Evolutionary conservation across 768 basidiomycete species (phyloP).

Genomic region (Lactarius akahatsu): DNA sequence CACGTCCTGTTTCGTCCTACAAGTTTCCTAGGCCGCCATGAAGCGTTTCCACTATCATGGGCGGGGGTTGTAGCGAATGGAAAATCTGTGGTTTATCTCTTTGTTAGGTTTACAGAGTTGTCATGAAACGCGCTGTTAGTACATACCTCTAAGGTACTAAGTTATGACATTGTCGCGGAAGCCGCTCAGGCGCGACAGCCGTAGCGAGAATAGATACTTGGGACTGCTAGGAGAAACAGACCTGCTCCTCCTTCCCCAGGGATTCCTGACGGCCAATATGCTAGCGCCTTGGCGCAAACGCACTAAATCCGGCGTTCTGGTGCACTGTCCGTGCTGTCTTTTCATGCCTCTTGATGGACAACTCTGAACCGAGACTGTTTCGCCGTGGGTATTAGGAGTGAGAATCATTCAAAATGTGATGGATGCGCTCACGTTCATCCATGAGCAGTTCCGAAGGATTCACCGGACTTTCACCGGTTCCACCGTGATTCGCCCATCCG

Average conservation of each 20-base stretch:
- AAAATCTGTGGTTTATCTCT: background rate
- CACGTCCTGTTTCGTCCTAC: too few relatives aligned
- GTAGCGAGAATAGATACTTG: background rate
- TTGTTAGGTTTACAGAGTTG: background rate
- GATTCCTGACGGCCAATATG: background rate
- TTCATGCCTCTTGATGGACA: background rate
- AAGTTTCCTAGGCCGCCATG: background rate
- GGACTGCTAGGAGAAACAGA: background rate
- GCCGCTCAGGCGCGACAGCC: background rate
- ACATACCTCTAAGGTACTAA: background rate
- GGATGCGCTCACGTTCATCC: too few relatives aligned
- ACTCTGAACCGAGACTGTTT: background rate
- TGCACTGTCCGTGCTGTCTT: background rate
- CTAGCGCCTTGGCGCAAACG: background rate
- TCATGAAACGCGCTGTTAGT: background rate
- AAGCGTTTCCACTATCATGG: background rate
- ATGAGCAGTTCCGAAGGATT: too few relatives aligned
- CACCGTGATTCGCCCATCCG: too few relatives aligned
- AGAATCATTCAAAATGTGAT: too few relatives aligned
- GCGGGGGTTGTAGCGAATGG: too few relatives aligned
- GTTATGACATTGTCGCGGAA: background rate
- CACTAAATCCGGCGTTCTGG: background rate
- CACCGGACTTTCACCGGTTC: too few relatives aligned
- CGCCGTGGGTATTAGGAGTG: background rate
- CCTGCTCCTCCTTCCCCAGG: background rate